Evolutionary conservation across 192 early-diverging fungal genomes (phyloP), one percentile per base, ranked within the genome.

Genomic region (Umbelopsis sp.): DNA sequence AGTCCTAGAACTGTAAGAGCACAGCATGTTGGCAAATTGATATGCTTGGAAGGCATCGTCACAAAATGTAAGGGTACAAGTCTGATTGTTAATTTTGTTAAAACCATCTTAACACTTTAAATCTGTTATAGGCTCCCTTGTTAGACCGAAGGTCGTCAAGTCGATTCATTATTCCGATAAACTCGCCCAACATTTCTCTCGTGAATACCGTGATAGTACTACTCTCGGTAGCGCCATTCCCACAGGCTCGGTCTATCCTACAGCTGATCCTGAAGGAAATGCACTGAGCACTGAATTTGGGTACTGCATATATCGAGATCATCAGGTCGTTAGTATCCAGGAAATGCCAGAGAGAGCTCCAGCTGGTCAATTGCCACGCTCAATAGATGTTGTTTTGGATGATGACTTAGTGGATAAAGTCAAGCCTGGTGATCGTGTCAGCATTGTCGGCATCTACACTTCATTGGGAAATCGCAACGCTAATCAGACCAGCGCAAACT

Each of bases 311-410:
- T 99, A 97, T 80, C 81, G 92, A 37, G 95, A 98, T 80, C 93
- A 93, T 76, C 98, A 99, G 79, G 92, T 88, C 10, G 89, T 98
- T 55, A 93, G 89, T 41, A 86, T 99, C 49, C 98, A 99, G 80
- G 98, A 99, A 84, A 99, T 99, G 97, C 98, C 98, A 0, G 98
- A 99, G 79, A 89, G 97, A 21, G 92, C 97, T 9, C 96, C 96
- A 16, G 91, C 95, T 6, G 97, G 98, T 21, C 91, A 94, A 78
- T 82, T 99, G 71, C 95, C 96, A 35, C 89, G 96, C 4, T 95
- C 95, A 15, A 83, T 98, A 61, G 98, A 99, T 79, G 87, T 99
- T 13, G 88, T 98, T 52, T 80, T 98, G 68, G 96, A 98, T 74
- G 95, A 96, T 76, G 98, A 99, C 78, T 82, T 99, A 45, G 98